Evolutionary conservation across 176 grass and related monocot genomes (phyloP), one percentile per base, ranked within the genome.

Genomic region (Aegilops speltoides): DNA sequence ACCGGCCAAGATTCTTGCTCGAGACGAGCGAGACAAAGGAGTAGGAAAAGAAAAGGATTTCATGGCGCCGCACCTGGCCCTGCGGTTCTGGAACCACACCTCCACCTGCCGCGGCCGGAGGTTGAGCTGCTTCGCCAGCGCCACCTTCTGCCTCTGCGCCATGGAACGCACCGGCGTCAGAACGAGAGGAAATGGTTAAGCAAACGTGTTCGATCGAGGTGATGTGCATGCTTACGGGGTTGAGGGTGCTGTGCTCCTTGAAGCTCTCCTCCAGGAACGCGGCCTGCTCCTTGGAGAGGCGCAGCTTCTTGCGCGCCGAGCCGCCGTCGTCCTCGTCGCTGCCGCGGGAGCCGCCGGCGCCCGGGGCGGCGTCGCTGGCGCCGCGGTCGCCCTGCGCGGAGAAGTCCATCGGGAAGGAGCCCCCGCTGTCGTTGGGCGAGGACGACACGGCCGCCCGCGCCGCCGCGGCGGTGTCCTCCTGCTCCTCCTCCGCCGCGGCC

Each of bases 11-110:
- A 80, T 80, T 74, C 37, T 1, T 25, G 24, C 16, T 25, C 43
- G 12, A 46, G 41, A 45, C 11, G 32, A n/a, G 32, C 25, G 2
- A 48, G 13, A 24, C 17, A 24, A 31, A 76, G 25, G 23, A 20
- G 3, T 4, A 46, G 10, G 32, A 34, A 68, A 71, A 41, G 14
- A 25, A 62, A 85, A n/a, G 46, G 64, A 9, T 14, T 15, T 7
- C 32, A 17, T 20, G 14, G 75, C 3, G 64, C 59, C 10, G 52
- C 79, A 97, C 95, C 95, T 92, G 63, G 95, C 95, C 60, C 95
- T 83, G 77, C 95, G 93, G 82, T 97, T 97, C 92, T 97, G 95
- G 68, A 97, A 97, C 95, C 95, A 97, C n/a, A 97, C 95, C 89
- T 97, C 95, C 73, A 97, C 95, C 64, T 97, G 95, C 16, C 95